Base-by-base conservation (phyloP, 163 green algal species). In the Scenedesmus sp. region DNA sequence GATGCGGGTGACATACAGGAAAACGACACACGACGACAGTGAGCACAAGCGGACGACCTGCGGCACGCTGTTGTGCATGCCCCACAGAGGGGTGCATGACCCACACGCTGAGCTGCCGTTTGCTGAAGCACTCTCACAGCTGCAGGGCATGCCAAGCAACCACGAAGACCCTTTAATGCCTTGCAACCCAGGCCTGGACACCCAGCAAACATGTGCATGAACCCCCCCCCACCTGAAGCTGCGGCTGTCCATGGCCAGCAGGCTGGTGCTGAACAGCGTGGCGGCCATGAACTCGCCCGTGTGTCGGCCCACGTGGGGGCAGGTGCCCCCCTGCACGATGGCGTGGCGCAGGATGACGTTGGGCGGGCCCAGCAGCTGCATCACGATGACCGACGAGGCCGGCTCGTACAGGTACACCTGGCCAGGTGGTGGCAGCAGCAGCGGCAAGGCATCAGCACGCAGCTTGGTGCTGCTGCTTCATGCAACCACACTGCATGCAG, bases 311-410 rank as follows among this genome's bases (percentile, higher is more conserved):
- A 99, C 88, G 0, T 83, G 70, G 1, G 97, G 96, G 90, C 98
- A 99, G 23, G 96, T 95, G 4, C 90, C 70, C 0, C 98, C 98
- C 54, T 95, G 66, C 16, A 97, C 94, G 23, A 99, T 94, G 12
- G 46, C 87, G 56, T 91, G 86, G 23, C 98, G 95, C 86, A 99
- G 94, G 88, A 99, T 98, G 88, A 97, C 93, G 91, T 97, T 95
- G 2, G 98, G 98, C 16, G 98, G 96, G 3, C 95, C 87, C 62
- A 99, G 83, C 94, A 98, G 99, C 94, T 98, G 87, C 97, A 99
- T 99, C 1, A 95, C 96, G 5, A 99, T 95, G 77, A 97, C 84
- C 54, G 91, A 93, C 60, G 92, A 92, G 18, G 76, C 54, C 2
- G 90, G 73, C 92, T 99, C 98, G 87, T 96, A 98, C 62, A 94